Evolutionary conservation across 192 early-diverging fungal genomes (phyloP), one percentile per base, ranked within the genome.

Genomic region (Chytriomyces sp.): DNA sequence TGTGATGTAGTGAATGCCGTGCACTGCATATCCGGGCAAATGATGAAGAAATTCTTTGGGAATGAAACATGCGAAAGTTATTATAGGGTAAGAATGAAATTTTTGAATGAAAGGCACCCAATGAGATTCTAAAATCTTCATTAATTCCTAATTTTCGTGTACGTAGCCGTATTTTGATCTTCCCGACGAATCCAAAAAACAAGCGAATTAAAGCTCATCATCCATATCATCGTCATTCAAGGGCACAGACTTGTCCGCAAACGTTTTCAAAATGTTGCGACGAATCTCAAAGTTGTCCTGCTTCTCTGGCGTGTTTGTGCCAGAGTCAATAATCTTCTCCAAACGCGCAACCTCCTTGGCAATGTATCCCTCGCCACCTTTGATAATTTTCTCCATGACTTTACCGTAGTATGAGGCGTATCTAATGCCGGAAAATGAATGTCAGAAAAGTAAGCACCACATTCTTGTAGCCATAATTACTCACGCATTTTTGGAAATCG

Each of bases 331-430:
- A 58, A 99, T 89, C 79, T 92, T 94, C 8, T 86, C 76, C 44
- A 99, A 80, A 61, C 96, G 89, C 38, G 88, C 86, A 52, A 88
- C 82, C 81, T 99, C 96, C 65, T 88, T 94, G 14, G 61, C 80
- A 39, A 90, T 70, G 82, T 91, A 99, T 60, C 86, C 89, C 0
- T 84, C 84, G 26, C 75, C 80, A 5, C 87, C 86, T 28, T 84
- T 80, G 58, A 77, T 60, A 60, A 91, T 85, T 83, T 97, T 96
- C 79, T 94, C 89, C 90, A 98, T 93, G 66, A 93, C 89, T 78
- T 96, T 98, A 75, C 81, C 77, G 72, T 99, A 99, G 85, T 95
- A 97, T 53, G 84, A 80, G 34, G 94, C 91, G 74, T 84, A 89
- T 22, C 74, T 82, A 73, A 73, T 70, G 63, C 64, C 59, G 75